Evolutionary conservation across 345 rosid genomes (phyloP).

Genomic region (Psidium guajava): DNA sequence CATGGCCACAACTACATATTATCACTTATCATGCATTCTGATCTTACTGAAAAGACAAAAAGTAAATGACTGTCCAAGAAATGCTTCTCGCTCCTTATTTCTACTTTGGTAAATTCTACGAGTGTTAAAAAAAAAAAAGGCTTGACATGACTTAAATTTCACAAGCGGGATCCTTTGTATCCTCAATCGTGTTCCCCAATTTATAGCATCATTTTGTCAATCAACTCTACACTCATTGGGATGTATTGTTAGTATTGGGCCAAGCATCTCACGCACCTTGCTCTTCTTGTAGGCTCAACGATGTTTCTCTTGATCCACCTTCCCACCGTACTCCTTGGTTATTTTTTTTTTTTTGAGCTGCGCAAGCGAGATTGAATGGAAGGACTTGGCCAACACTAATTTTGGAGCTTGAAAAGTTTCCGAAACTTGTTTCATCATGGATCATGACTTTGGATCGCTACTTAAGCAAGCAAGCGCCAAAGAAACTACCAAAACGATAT

Average conservation of each 20-base stretch:
- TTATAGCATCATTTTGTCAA: neutral
- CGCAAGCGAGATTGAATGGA: neutral
- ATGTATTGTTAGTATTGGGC: neutral
- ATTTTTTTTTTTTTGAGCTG: neutral
- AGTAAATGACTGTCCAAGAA: too few relatives aligned
- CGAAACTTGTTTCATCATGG: constrained; percentile 1
- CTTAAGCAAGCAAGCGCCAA: constrained; percentile 7
- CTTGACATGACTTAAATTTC: neutral
- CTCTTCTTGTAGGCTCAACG: neutral
- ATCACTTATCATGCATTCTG: too few relatives aligned
- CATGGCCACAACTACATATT: too few relatives aligned
- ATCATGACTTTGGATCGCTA: neutral
- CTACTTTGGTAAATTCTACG: too few relatives aligned
- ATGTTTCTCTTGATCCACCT: neutral
- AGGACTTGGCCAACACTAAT: neutral
- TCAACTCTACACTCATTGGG: neutral
- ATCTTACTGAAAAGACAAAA: too few relatives aligned
- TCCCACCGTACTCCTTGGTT: neutral
- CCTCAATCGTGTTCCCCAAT: neutral
- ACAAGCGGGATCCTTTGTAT: neutral
- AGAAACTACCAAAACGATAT: neutral
- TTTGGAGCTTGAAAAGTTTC: neutral
- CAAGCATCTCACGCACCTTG: neutral
- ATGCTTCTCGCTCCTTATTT: too few relatives aligned
- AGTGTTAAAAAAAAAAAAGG: neutral